Percentiles rank a stretch among this genome's conserved stretches.
Evolutionary conservation across 2,329 filamentous ascomycete genomes (phyloP).

Genomic region (Aspergillus niger): DNA sequence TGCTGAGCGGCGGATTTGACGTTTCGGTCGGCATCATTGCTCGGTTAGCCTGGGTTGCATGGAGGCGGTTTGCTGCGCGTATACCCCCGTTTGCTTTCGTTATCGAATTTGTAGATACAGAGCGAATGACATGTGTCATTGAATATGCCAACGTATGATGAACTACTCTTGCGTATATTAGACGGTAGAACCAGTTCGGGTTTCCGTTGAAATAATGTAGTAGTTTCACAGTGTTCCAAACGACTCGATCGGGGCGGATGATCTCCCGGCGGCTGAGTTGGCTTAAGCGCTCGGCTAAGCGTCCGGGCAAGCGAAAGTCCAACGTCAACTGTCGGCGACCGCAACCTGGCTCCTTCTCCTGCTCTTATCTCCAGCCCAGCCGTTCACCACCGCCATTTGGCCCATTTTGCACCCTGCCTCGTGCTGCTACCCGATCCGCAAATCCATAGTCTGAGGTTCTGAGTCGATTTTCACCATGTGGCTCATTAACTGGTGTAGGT

Average conservation of each 20-base stretch:
- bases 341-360: slow-evolving; percentile 32
- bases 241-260: slow-evolving; percentile 6
- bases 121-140: slow-evolving; percentile 11
- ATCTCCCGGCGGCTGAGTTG: slow-evolving; percentile 16
- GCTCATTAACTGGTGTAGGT: slow-evolving; percentile 93
- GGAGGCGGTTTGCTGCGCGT: slow-evolving; percentile 1
- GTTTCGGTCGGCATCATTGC: slow-evolving; percentile 17
- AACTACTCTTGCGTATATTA: neutral
- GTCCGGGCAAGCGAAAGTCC: slow-evolving; percentile 18
- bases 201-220: neutral
- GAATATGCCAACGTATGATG: neutral
- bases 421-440: slow-evolving; percentile 4
- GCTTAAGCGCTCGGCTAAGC: slow-evolving; percentile 25
- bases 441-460: slow-evolving; percentile 9
- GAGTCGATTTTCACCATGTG: slow-evolving; percentile 63
- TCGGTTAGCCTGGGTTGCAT: slow-evolving; percentile 18
- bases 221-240: neutral
- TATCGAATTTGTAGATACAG: slow-evolving; percentile 15
- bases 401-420: slow-evolving; percentile 2
- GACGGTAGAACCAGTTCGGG: neutral
- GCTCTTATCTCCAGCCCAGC: slow-evolving; percentile 25
- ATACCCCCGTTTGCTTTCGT: slow-evolving; percentile 15
- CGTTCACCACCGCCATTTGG: slow-evolving; percentile 21
- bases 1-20: slow-evolving; percentile 20
- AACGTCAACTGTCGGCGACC: slow-evolving; percentile 30